phyloP scores from a whole-genome alignment of 2,329 filamentous ascomycete species.

The Incumbomyces delicatus region DNA sequence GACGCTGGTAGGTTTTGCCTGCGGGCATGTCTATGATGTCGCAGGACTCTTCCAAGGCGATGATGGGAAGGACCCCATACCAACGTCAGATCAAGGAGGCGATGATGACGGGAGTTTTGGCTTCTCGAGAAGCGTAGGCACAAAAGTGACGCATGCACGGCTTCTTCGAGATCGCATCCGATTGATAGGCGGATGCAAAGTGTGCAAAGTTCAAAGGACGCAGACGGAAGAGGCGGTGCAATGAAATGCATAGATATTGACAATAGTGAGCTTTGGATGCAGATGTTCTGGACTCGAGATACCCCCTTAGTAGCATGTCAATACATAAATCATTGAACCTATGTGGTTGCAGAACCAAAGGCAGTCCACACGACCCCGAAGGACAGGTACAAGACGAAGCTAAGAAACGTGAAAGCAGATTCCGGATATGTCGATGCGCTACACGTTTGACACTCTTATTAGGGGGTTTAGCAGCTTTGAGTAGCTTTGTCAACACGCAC shows the following conservation, averaged over 20 bases:
- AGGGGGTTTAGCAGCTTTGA: too few relatives aligned
- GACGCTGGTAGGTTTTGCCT: conserved; percentile 56
- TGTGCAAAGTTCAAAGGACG: conserved; percentile 10
- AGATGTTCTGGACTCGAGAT: too few relatives aligned
- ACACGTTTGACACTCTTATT: too few relatives aligned
- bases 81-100: conserved; percentile 8
- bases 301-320: too few relatives aligned
- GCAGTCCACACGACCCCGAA: too few relatives aligned
- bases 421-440: too few relatives aligned
- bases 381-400: too few relatives aligned
- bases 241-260: not conserved
- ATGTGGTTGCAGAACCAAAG: too few relatives aligned
- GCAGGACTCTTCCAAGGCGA: conserved; percentile 44
- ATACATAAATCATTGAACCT: too few relatives aligned
- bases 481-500: too few relatives aligned
- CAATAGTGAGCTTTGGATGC: too few relatives aligned
- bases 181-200: conserved; percentile 29
- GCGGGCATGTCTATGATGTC: conserved; percentile 59
- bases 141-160: conserved; percentile 79
- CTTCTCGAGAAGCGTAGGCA: conserved; percentile 54
- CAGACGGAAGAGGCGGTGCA: conserved; percentile 14
- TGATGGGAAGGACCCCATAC: conserved; percentile 10
- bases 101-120: conserved; percentile 18
- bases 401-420: too few relatives aligned
- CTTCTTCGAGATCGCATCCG: conserved; percentile 61